phyloP scores from a whole-genome alignment of 257 asterid species.

The Solanum bukasovii region DNA sequence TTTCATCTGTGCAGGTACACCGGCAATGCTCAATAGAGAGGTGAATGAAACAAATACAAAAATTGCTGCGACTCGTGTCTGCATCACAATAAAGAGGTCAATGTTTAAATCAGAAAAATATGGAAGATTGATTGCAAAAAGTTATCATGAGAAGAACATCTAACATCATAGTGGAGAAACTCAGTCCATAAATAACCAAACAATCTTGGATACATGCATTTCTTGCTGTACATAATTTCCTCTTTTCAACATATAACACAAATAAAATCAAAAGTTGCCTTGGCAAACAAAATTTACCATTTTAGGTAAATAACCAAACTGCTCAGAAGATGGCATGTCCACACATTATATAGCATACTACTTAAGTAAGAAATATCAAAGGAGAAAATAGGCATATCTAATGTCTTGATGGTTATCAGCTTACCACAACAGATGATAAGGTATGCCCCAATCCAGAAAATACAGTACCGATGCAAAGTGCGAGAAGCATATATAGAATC shows the following conservation, averaged over 20 bases:
- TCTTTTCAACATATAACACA: neutral
- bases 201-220: neutral
- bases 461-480: conserved; percentile 68
- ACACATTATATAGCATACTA: neutral
- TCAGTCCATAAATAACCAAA: neutral
- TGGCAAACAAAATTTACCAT: neutral
- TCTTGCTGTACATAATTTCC: neutral
- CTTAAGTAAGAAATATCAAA: neutral
- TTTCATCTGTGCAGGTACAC: conserved; percentile 81
- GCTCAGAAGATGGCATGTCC: neutral
- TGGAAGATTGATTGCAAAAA: neutral
- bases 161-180: neutral
- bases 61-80: conserved; percentile 86
- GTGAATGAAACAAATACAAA: conserved; percentile 75
- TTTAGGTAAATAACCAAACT: neutral
- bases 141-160: neutral
- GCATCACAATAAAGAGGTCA: conserved; percentile 12
- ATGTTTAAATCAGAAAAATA: neutral
- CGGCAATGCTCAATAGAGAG: conserved; percentile 81
- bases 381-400: neutral
- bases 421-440: conserved; percentile 87
- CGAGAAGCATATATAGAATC: conserved; percentile 64
- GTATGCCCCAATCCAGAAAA: conserved; percentile 97
- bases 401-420: conserved; percentile 10
- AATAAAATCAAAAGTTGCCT: neutral